Conservation (phyloP, 2,329 filamentous ascomycete species). For the Daldinia sp. region DNA sequence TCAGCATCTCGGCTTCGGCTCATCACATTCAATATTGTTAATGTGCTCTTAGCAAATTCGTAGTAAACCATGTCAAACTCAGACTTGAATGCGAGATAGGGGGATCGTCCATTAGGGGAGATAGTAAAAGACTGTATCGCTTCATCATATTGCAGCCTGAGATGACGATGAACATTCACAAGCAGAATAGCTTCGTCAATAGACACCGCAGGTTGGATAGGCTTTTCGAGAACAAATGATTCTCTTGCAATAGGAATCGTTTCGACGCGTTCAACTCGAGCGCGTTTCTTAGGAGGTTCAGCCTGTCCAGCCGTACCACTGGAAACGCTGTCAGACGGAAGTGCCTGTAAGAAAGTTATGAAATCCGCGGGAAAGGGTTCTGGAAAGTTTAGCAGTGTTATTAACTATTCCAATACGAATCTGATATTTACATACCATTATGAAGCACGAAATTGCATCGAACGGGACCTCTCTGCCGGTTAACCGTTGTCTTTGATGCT, state of each 20-base stretch:
- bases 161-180: slow-evolving; percentile 34
- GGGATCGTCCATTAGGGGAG: slow-evolving; percentile 25
- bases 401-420: background rate
- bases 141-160: slow-evolving; percentile 37
- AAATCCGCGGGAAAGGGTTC: slow-evolving; percentile 37
- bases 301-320: slow-evolving; percentile 5
- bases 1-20: slow-evolving; percentile 33
- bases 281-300: slow-evolving; percentile 44
- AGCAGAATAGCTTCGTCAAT: slow-evolving; percentile 18
- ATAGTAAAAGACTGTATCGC: slow-evolving; percentile 21
- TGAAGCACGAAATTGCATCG: background rate
- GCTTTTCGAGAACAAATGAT: slow-evolving; percentile 39
- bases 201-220: background rate
- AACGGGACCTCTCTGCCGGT: slow-evolving; percentile 7
- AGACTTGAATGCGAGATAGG: slow-evolving; percentile 30
- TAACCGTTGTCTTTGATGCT: background rate
- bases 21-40: slow-evolving; percentile 33
- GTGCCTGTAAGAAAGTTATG: slow-evolving; percentile 30
- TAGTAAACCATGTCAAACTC: slow-evolving; percentile 21
- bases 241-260: slow-evolving; percentile 43
- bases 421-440: slow-evolving; percentile 14
- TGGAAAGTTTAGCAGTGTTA: slow-evolving; percentile 21
- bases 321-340: slow-evolving; percentile 18
- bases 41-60: slow-evolving; percentile 24
- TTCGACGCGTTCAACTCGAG: slow-evolving; percentile 37